Percentiles rank a stretch among this genome's conserved stretches.
phyloP scores from a whole-genome alignment of 2,329 filamentous ascomycete genomes.

The Fusarium dimerum region DNA sequence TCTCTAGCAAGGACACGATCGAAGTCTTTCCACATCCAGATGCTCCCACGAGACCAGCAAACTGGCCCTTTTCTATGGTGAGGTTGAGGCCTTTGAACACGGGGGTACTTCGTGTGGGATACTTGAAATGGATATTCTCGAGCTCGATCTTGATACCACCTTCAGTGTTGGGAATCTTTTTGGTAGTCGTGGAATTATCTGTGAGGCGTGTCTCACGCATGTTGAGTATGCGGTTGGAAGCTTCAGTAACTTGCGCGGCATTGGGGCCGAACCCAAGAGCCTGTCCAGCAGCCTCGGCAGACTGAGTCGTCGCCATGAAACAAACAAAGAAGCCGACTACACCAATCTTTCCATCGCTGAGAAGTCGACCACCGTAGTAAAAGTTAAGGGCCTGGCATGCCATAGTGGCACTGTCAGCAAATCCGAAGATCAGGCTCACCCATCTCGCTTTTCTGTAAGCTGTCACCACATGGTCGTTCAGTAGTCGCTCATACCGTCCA shows the following conservation, averaged over 20 bases:
- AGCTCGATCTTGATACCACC: slow-evolving; percentile 59
- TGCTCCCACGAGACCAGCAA: slow-evolving; percentile 69
- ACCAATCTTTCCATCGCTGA: slow-evolving; percentile 52
- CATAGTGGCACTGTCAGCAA: slow-evolving; percentile 67
- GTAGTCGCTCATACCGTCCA: slow-evolving; percentile 59
- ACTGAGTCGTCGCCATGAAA: slow-evolving; percentile 44
- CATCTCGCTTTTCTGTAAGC: slow-evolving; percentile 64
- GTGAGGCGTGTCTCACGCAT: slow-evolving; percentile 46
- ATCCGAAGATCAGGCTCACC: slow-evolving; percentile 66
- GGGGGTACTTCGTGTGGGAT: slow-evolving; percentile 57
- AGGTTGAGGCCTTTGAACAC: slow-evolving; percentile 64
- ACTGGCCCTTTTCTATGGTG: slow-evolving; percentile 67
- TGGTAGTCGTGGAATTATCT: slow-evolving; percentile 32
- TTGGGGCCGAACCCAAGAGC: slow-evolving; percentile 69
- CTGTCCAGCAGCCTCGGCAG: slow-evolving; percentile 62
- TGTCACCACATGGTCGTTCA: slow-evolving; percentile 57
- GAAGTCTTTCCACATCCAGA: slow-evolving; percentile 74
- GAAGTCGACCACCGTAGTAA: slow-evolving; percentile 65
- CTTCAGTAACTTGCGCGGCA: slow-evolving; percentile 58
- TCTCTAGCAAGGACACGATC: slow-evolving; percentile 65
- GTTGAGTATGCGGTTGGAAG: slow-evolving; percentile 60
- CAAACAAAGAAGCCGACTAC: slow-evolving; percentile 53
- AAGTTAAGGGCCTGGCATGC: slow-evolving; percentile 64
- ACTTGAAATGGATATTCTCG: slow-evolving; percentile 58
- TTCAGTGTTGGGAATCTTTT: slow-evolving; percentile 45